A percentile compares a stretch with the other conserved stretches of the same genome.
Evolutionary conservation across 176 grass and related monocot genomes (phyloP).

Genomic region (Melocanna baccifera): DNA sequence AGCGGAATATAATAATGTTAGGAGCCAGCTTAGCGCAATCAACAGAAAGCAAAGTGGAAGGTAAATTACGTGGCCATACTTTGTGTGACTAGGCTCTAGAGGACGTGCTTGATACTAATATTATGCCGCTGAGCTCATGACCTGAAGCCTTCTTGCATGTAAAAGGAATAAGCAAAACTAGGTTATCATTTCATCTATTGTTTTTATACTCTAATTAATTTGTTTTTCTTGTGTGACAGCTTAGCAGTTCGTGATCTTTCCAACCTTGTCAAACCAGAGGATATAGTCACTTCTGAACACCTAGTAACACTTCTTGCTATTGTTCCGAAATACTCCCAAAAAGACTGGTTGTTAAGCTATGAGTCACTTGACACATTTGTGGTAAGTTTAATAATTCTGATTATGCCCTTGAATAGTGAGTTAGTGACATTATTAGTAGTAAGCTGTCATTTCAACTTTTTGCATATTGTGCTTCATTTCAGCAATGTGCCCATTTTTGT

Average conservation of each 20-base stretch:
- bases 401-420: neutral
- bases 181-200: neutral
- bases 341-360: slow-evolving; percentile 89
- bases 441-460: neutral
- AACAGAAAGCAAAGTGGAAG: slow-evolving; percentile 98
- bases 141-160: neutral
- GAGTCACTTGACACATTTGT: slow-evolving; percentile 84
- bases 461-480: neutral
- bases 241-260: slow-evolving; percentile 92
- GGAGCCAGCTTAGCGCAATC: slow-evolving; percentile 91
- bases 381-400: slow-evolving; percentile 33
- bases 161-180: neutral
- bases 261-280: slow-evolving; percentile 80
- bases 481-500: neutral
- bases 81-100: neutral
- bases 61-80: slow-evolving; percentile 32
- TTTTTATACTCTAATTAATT: neutral
- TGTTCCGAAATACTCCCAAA: slow-evolving; percentile 92
- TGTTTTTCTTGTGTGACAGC: slow-evolving; percentile 33
- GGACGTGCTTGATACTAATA: neutral
- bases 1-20: slow-evolving; percentile 88
- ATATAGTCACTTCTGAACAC: slow-evolving; percentile 82
- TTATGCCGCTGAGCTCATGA: neutral
- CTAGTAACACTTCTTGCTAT: slow-evolving; percentile 94
- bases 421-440: neutral